phyloP scores from a whole-genome alignment of 2,329 filamentous ascomycete species.

The Diaporthe ampelina region DNA sequence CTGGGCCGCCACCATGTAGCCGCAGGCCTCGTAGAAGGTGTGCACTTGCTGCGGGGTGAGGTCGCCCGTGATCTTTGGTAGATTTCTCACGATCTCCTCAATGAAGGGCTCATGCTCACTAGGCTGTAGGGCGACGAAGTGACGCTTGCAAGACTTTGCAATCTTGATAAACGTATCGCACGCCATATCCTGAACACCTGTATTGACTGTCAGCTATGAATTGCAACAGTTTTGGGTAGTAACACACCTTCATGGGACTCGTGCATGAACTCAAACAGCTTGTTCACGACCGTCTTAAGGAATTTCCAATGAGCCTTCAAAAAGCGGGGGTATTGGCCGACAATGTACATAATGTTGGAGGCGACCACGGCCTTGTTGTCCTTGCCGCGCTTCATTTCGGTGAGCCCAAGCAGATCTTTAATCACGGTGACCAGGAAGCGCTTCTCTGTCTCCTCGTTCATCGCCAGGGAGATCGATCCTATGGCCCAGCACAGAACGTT shows the following conservation, averaged over 20 bases:
- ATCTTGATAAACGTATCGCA: constrained; percentile 99
- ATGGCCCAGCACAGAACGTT: constrained; percentile 99
- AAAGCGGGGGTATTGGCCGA: constrained; percentile 98
- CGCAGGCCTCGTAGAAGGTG: constrained; percentile 98
- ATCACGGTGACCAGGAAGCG: constrained; percentile 98
- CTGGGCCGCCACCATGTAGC: constrained; percentile 98
- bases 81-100: constrained; percentile 96
- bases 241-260: constrained; percentile 92
- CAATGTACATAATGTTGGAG: constrained; percentile 99
- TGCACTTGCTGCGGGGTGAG: constrained; percentile 97
- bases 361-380: constrained; percentile 99
- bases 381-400: constrained; percentile 99
- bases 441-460: constrained; percentile 99
- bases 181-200: constrained; percentile 98
- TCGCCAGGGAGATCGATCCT: constrained; percentile 96
- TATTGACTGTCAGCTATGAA: constrained; percentile 46
- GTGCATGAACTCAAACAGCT: constrained; percentile 99
- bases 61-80: constrained; percentile 96
- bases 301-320: constrained; percentile 99
- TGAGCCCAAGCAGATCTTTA: constrained; percentile 95
- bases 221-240: neutral
- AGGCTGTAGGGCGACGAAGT: constrained; percentile 96
- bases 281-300: constrained; percentile 99
- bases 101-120: constrained; percentile 97
- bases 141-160: constrained; percentile 95